These are phyloP conservation scores for Scytalidium lignicola DNA, from an alignment of 2,329 filamentous ascomycete species.

Conservation along the genomic window DNA sequence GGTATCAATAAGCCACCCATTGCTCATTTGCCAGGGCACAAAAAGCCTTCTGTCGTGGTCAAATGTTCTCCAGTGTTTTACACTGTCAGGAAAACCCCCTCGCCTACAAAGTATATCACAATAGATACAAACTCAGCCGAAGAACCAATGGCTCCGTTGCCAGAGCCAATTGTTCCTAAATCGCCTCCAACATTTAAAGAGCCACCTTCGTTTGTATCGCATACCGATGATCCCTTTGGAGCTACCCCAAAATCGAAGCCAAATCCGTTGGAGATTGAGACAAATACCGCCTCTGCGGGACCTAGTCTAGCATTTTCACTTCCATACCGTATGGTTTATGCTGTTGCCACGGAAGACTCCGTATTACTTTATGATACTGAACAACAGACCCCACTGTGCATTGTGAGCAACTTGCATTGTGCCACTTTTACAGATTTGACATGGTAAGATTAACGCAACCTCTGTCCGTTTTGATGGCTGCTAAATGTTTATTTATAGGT, in stretches of 20 bases:
- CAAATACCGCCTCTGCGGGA: conserved; percentile 46
- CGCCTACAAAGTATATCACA: conserved; percentile 79
- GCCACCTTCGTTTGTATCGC: conserved; percentile 60
- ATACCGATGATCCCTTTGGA: conserved; percentile 43
- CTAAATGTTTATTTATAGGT: conserved; percentile 44
- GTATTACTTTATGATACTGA: conserved; percentile 96
- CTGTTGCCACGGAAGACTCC: conserved; percentile 93
- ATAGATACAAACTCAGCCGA: conserved; percentile 89
- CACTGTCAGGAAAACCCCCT: conserved; percentile 63
- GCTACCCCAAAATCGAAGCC: conserved; percentile 34
- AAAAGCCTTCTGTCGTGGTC: conserved; percentile 95
- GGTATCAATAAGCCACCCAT: conserved; percentile 96
- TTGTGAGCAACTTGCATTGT: conserved; percentile 96
- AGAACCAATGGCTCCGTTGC: conserved; percentile 75
- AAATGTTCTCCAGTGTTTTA: conserved; percentile 91
- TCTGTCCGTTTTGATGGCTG: background rate
- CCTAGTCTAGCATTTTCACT: conserved; percentile 73
- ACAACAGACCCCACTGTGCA: conserved; percentile 85
- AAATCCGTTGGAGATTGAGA: conserved; percentile 36
- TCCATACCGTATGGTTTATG: conserved; percentile 92
- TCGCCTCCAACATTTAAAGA: conserved; percentile 67
- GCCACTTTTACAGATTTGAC: conserved; percentile 95
- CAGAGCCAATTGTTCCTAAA: conserved; percentile 62
- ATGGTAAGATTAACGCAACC: conserved; percentile 63
- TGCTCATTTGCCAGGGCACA: conserved; percentile 91